Base-by-base conservation (phyloP, 129 eudicot species). In the Tagetes patula region DNA sequence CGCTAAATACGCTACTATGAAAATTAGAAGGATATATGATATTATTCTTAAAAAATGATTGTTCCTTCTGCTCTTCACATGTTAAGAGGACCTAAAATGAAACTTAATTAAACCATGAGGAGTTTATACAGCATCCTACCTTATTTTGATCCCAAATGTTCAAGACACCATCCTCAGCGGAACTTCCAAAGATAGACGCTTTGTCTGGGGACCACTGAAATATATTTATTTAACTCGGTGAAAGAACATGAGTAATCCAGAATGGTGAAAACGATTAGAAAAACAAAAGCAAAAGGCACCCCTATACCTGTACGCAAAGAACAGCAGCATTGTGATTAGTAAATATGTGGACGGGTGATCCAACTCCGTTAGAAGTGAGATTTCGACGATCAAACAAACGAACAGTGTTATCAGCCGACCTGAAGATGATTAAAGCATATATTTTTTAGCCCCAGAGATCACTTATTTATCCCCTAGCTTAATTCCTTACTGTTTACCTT, bases 161-260 rank as follows among this genome's bases (percentile, higher is more conserved):
- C 65, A 90, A 71, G 40, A 84, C 69, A 68, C 93, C 96, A 83
- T 90, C 97, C 83, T 90, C 97, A 34, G 98, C 96, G 40, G 97
- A 90, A 78, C 96, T 94, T 67, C 98, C 97, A 79, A 94, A 94
- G 75, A 94, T 88, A 65, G 97, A 90, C 41, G 97, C 80, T 55
- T 86, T 94, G 76, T 88, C 87, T 5, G 98, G 97, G 64, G 96
- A 90, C 98, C 99, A 94, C 99, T 90, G 91, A 67, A 75, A 76
- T n/a, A 43, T 59, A 69, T n/a, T 50, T 67, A 52, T 33, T 33
- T 14, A 14, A 31, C 53, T 58, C 9, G 3, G 56, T 68, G 69
- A 75, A 80, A 56, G 50, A 47, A 40, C 32, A 40, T 31, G 27
- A 47, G 36, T 14, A 11, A 78, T 30, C 61, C 4, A 40, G 50